A percentile compares a stretch with the other conserved stretches of the same genome.
Conservation (phyloP, 2,329 filamentous ascomycete species). For the Colletotrichum acutatum region DNA sequence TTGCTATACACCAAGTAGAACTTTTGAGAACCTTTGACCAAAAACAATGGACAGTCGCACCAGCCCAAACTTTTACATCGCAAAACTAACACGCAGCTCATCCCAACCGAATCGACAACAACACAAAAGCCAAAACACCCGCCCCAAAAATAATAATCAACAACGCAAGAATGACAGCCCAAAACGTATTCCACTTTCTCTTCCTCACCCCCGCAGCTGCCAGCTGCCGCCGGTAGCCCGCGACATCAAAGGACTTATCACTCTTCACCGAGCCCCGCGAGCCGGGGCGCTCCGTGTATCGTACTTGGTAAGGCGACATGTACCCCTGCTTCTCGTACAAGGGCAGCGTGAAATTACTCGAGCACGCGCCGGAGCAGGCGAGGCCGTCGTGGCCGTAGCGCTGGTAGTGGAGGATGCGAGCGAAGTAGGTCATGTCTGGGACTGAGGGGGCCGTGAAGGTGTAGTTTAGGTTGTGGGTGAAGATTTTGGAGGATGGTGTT, state of each 20-base stretch:
- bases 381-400: background rate
- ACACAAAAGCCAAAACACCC: constrained; percentile 5
- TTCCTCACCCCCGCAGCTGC: background rate
- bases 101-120: background rate
- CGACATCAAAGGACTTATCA: background rate
- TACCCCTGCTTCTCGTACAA: constrained; percentile 2
- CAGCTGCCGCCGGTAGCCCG: background rate
- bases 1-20: no score
- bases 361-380: background rate
- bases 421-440: constrained; percentile 19
- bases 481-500: background rate
- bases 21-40: no score
- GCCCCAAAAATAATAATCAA: constrained; percentile 1
- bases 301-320: background rate
- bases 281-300: background rate
- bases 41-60: no score
- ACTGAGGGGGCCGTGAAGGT: background rate
- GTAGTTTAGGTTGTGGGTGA: background rate
- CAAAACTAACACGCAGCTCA: background rate
- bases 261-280: background rate
- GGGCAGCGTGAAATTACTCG: background rate
- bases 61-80: no score
- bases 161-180: background rate
- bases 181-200: background rate
- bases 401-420: background rate